Conservation (phyloP, 2,329 filamentous ascomycete species). For the Sphaceloma murrayae region DNA sequence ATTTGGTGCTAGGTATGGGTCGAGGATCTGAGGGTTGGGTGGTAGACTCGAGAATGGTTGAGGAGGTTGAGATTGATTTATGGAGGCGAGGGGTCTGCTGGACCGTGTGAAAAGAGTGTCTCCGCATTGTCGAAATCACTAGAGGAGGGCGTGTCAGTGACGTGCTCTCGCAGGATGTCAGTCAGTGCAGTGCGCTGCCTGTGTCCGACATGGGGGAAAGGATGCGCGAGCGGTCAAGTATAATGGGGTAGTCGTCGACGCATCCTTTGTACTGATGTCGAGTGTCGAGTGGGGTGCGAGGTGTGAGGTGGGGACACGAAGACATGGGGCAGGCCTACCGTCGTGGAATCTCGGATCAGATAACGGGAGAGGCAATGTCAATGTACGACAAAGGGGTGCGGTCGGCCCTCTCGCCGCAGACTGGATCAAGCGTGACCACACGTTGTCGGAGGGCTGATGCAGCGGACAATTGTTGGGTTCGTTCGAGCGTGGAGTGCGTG, state of each 20-base stretch:
- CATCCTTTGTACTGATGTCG: not conserved
- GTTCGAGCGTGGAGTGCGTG: too few species aligned
- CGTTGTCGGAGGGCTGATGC: not conserved
- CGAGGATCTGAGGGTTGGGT: slow-evolving; percentile 38
- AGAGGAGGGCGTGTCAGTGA: slow-evolving; percentile 3
- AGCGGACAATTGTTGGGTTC: too few species aligned
- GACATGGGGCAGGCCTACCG: too few species aligned
- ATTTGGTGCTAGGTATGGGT: slow-evolving; percentile 18
- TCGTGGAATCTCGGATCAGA: slow-evolving; percentile 15
- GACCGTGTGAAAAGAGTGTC: slow-evolving; percentile 27
- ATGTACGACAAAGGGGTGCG: slow-evolving; percentile 9
- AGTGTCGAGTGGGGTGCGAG: slow-evolving; percentile 5
- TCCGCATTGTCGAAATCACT: slow-evolving; percentile 20
- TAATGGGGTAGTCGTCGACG: too few species aligned
- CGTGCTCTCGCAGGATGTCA: not conserved
- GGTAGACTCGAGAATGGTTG: slow-evolving; percentile 22
- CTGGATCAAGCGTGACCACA: slow-evolving; percentile 11
- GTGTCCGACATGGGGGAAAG: slow-evolving; percentile 2
- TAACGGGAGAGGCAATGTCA: slow-evolving; percentile 11
- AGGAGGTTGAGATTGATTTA: slow-evolving; percentile 25
- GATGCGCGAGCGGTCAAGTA: not conserved
- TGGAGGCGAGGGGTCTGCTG: slow-evolving; percentile 25
- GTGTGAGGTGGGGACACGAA: too few species aligned
- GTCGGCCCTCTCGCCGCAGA: slow-evolving; percentile 5
- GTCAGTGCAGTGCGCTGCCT: not conserved